phyloP scores from a whole-genome alignment of 1,284 basidiomycete species.

The Cryptococcus sp. region DNA sequence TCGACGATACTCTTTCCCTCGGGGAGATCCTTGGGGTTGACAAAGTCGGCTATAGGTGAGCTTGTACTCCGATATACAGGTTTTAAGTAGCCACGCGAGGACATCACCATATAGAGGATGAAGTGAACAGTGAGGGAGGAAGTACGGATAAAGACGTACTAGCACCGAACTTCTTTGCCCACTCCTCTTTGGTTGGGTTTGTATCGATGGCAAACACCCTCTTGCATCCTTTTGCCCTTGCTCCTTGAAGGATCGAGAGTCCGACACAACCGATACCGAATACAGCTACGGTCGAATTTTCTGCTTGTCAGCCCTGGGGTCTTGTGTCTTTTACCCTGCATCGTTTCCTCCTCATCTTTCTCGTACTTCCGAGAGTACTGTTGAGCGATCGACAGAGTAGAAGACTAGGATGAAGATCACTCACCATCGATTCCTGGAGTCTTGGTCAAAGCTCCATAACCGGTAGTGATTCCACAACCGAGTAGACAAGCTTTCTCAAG shows the following conservation, averaged over 20 bases:
- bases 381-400: no score
- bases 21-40: slow-evolving; percentile 75
- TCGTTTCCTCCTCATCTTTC: no score
- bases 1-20: slow-evolving; percentile 82
- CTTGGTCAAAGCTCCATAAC: slow-evolving; percentile 55
- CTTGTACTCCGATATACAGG: background rate
- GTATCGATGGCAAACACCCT: slow-evolving; percentile 91
- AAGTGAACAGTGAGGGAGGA: background rate
- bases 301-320: slow-evolving; percentile 53
- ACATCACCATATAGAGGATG: no score
- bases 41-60: slow-evolving; percentile 62
- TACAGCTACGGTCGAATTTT: slow-evolving; percentile 81
- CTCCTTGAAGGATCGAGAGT: slow-evolving; percentile 83
- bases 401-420: no score
- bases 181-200: slow-evolving; percentile 77
- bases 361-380: no score
- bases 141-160: slow-evolving; percentile 41
- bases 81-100: no score
- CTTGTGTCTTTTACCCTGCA: no score
- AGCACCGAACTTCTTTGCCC: slow-evolving; percentile 94
- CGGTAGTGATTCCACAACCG: slow-evolving; percentile 97
- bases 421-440: slow-evolving; percentile 48
- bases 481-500: slow-evolving; percentile 92
- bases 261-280: slow-evolving; percentile 97
- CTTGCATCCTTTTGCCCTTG: slow-evolving; percentile 70